Evolutionary conservation across 1,284 basidiomycete genomes (phyloP).

Genomic region (Malassezia nana): DNA sequence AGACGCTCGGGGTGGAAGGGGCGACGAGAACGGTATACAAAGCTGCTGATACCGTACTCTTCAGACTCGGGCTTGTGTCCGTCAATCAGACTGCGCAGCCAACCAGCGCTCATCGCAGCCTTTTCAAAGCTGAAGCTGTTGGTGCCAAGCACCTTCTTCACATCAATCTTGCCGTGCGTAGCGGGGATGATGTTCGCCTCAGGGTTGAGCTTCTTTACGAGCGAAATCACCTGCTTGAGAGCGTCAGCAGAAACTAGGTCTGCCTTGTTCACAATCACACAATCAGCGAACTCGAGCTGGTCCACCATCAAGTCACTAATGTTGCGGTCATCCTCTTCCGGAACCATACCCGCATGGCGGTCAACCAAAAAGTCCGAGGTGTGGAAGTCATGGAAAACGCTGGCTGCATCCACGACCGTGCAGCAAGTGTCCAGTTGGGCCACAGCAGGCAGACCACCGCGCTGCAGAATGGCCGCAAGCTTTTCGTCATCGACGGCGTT

Average conservation of each 20-base stretch:
- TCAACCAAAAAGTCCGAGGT: conserved; percentile 52
- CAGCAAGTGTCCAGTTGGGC: conserved; percentile 38
- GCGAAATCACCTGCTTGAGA: conserved; percentile 41
- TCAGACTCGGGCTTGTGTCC: conserved; percentile 50
- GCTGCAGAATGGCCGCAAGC: conserved; percentile 49
- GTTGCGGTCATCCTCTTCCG: conserved; percentile 51
- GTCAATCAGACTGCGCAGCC: conserved; percentile 51
- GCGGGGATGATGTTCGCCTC: conserved; percentile 48
- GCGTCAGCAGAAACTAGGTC: conserved; percentile 46
- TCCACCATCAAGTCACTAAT: conserved; percentile 51
- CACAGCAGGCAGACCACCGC: conserved; percentile 50
- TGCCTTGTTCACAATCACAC: conserved; percentile 51
- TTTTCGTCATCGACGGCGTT: conserved; percentile 32
- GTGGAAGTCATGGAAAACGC: conserved; percentile 50
- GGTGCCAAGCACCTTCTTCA: conserved; percentile 49
- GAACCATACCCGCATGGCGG: conserved; percentile 37
- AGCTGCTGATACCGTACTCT: conserved; percentile 40
- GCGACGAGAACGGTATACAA: conserved; percentile 36
- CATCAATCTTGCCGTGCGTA: conserved; percentile 46
- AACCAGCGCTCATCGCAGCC: conserved; percentile 51
- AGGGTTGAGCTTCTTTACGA: conserved; percentile 51
- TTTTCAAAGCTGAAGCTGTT: conserved; percentile 50
- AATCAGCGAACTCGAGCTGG: conserved; percentile 51
- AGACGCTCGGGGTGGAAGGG: conserved; percentile 52
- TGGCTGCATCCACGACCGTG: conserved; percentile 34